Evolutionary conservation across 345 rosid genomes (phyloP).

Genomic region (Murraya koenigii): DNA sequence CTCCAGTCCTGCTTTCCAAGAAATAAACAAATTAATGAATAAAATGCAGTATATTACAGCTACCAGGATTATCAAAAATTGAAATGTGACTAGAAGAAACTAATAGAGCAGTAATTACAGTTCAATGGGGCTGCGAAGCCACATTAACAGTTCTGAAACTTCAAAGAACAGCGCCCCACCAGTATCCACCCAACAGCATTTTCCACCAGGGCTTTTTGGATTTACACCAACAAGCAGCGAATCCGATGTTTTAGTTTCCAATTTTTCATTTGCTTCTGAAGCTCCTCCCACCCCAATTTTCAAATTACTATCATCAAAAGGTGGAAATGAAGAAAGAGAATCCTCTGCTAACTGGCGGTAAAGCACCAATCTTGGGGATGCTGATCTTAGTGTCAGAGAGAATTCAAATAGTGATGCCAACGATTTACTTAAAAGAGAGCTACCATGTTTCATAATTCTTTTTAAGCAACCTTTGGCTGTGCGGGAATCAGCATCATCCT

Average conservation of each 20-base stretch:
- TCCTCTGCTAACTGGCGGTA: slow-evolving; percentile 90
- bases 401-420: slow-evolving; percentile 72
- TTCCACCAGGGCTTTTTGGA: slow-evolving; percentile 51
- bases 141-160: slow-evolving; percentile 52
- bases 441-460: slow-evolving; percentile 51
- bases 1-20: slow-evolving; percentile 47
- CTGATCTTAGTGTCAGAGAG: slow-evolving; percentile 82
- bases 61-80: background rate
- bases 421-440: slow-evolving; percentile 47
- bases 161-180: slow-evolving; percentile 78
- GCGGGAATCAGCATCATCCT: slow-evolving; percentile 42
- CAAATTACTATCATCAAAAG: slow-evolving; percentile 44
- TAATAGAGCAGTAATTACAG: slow-evolving; percentile 39
- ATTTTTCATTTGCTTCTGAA: slow-evolving; percentile 23
- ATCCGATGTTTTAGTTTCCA: slow-evolving; percentile 33
- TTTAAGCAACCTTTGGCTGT: slow-evolving; percentile 81
- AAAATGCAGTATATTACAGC: background rate
- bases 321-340: slow-evolving; percentile 88
- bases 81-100: background rate
- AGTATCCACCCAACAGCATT: slow-evolving; percentile 95
- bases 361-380: slow-evolving; percentile 88
- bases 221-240: slow-evolving; percentile 50
- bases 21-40: slow-evolving; percentile 23
- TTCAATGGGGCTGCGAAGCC: slow-evolving; percentile 51
- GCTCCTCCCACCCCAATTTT: slow-evolving; percentile 19